Evolutionary conservation across 179 eudicot genomes (phyloP).

Genomic region (Sideroxylon spinosum): DNA sequence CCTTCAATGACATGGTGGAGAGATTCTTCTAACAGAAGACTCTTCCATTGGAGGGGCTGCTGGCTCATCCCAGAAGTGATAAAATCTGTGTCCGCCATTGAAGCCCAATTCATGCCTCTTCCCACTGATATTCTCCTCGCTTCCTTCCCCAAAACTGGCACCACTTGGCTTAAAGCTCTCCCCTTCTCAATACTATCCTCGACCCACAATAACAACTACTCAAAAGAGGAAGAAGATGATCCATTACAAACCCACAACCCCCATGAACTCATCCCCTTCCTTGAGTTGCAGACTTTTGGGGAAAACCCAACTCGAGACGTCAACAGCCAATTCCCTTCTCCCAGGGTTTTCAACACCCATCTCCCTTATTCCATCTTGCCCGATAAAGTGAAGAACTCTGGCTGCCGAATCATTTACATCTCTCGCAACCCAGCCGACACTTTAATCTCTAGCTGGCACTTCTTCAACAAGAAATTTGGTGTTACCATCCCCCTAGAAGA

Average conservation of each 20-base stretch:
- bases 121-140: not conserved
- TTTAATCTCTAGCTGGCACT: slow-evolving; percentile 13
- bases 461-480: not conserved
- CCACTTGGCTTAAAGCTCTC: slow-evolving; percentile 14
- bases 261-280: slow-evolving; percentile 15
- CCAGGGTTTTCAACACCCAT: slow-evolving; percentile 12
- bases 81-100: not conserved
- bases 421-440: slow-evolving; percentile 15
- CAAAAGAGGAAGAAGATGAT: not conserved
- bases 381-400: not conserved
- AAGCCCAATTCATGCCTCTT: slow-evolving; percentile 12
- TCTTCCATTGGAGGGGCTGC: slow-evolving; percentile 15
- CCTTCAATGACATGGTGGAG: not conserved
- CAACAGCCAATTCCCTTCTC: slow-evolving; percentile 5
- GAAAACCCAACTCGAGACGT: not conserved
- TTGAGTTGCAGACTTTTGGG: slow-evolving; percentile 5
- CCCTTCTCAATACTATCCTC: not conserved
- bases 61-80: not conserved
- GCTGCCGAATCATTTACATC: slow-evolving; percentile 12
- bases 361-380: slow-evolving; percentile 15
- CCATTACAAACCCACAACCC: slow-evolving; percentile 5
- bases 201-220: not conserved
- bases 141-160: slow-evolving; percentile 19
- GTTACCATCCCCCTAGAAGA: not conserved
- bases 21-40: not conserved